Evolutionary conservation across 805 yeast genomes (phyloP), one percentile per base, ranked within the genome.

Genomic region (Isabelozyma pseudorhagii): DNA sequence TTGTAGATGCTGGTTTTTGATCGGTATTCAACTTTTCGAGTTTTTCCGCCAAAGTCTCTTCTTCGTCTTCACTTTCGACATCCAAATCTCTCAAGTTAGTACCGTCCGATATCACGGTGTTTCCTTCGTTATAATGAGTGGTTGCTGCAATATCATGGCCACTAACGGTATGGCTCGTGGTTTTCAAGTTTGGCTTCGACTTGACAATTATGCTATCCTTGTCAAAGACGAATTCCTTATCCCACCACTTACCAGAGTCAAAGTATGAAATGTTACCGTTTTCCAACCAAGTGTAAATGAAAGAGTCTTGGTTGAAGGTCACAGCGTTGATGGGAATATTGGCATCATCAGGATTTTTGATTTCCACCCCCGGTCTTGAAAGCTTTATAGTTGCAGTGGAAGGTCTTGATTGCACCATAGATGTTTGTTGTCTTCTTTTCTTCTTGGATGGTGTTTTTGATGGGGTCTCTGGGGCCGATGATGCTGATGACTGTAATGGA

Each of bases 41-140:
- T 60, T 77, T 78, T 48, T 85, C 89, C 5, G 85, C 87, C 50
- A 80, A 64, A 2, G 80, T 65, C 47, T 74, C 77, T 13, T 70
- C 77, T 36, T 71, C 75, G 4, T 75, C 79, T 5, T 67, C 72
- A 21, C 75, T 81, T 21, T 71, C 75, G 31, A 72, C 78, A 4
- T 72, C 75, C 44, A 85, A 70, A 61, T 84, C 82, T 54, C 74
- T 75, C 53, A 81, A 71, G 55, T 85, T 84, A 53, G 78, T 80
- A 54, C 94, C 94, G 44, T 82, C 80, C 1, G 84, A 75, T 5
- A 85, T 76, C 10, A 80, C 75, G 1, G 88, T 81, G 56, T 79
- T 78, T 28, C 79, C 78, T 64, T 87, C 93, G 50, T 75, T 77
- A 58, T 86, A 85, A 14, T 71, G 75, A 44, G 74, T 78, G 1